Conservation (phyloP, 305 asterid genomes). For the Fraxinus albicans region DNA sequence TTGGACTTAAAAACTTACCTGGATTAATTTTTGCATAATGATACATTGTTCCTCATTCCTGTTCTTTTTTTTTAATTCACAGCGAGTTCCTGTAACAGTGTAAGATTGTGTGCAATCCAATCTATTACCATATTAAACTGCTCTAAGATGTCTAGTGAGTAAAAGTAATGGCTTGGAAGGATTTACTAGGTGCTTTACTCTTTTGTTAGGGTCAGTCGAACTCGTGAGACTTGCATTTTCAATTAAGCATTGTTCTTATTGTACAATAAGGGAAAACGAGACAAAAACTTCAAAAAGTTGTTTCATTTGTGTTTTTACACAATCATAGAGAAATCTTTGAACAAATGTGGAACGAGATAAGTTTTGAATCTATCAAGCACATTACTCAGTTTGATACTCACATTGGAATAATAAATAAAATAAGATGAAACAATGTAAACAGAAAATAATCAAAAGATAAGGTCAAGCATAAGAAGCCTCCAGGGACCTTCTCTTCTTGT, state of each 20-base stretch:
- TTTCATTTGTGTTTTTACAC: not conserved
- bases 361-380: not conserved
- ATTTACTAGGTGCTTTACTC: too few species aligned
- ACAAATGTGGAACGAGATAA: not conserved
- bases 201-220: too few species aligned
- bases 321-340: not conserved
- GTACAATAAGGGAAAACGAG: not conserved
- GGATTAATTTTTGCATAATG: not conserved
- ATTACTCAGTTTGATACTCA: not conserved
- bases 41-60: not conserved
- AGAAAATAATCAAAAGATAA: not conserved
- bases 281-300: not conserved
- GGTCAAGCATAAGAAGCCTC: constrained; percentile 14
- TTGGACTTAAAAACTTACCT: not conserved
- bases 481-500: constrained; percentile 69
- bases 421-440: not conserved
- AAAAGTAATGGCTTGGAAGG: too few species aligned
- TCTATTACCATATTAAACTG: too few species aligned
- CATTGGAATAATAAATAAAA: not conserved
- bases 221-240: too few species aligned
- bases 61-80: too few species aligned
- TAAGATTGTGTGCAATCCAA: too few species aligned
- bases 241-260: too few species aligned
- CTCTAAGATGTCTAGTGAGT: too few species aligned
- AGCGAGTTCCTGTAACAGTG: too few species aligned